phyloP scores from a whole-genome alignment of 441 rosid genomes.

The Arabidopsis lyrata region DNA sequence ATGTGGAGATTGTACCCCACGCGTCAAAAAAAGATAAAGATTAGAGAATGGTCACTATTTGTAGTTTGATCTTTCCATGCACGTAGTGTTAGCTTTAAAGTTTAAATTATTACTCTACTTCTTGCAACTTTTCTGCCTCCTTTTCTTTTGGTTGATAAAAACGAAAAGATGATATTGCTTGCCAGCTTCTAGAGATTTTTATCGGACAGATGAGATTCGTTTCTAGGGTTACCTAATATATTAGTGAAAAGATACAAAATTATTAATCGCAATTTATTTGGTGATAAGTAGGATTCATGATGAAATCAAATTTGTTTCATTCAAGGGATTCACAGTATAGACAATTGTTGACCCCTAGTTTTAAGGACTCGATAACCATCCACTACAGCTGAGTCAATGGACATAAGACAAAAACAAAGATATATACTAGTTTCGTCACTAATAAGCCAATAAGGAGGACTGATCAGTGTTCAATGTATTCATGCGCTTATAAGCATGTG shows the following conservation, averaged over 20 bases:
- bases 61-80: constrained; percentile 48
- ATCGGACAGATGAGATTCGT: constrained; percentile 14
- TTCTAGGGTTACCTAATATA: constrained; percentile 10
- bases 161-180: constrained; percentile 36
- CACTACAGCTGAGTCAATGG: not conserved
- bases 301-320: not conserved
- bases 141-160: constrained; percentile 26
- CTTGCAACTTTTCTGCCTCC: constrained; percentile 17
- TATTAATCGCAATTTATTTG: not conserved
- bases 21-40: constrained; percentile 27
- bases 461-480: not conserved
- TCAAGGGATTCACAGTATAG: not conserved
- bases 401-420: constrained; percentile 9
- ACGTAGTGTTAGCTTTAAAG: constrained; percentile 46
- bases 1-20: constrained; percentile 24
- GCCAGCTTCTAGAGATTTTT: constrained; percentile 38
- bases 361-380: not conserved
- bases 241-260: not conserved
- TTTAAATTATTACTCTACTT: constrained; percentile 40
- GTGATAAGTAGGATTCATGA: not conserved
- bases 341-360: not conserved
- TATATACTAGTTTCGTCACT: constrained; percentile 1
- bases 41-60: constrained; percentile 43
- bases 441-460: not conserved
- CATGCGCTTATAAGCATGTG: not conserved